These are phyloP conservation scores for Citrus sp. DNA, from an alignment of 345 rosid genomes.

Conservation along the genomic window DNA sequence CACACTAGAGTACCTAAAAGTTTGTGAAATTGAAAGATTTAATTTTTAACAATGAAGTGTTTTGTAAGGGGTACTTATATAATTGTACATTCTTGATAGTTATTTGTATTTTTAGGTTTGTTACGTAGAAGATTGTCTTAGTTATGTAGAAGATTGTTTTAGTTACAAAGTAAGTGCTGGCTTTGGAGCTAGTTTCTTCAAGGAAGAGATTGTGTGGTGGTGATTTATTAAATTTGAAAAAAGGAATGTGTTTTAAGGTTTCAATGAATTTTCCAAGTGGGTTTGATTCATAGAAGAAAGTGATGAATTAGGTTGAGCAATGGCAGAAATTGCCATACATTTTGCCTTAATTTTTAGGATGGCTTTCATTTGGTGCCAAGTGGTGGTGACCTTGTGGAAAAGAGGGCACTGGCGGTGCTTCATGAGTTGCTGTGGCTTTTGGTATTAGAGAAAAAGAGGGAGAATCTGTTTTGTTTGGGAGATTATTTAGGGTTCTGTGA, in stretches of 20 bases:
- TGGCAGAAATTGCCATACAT: no score
- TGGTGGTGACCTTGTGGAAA: neutral
- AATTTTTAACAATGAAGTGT: no score
- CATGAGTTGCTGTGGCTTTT: no score
- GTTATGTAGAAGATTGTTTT: slow-evolving; percentile 20
- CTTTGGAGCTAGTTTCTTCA: slow-evolving; percentile 47
- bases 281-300: slow-evolving; percentile 49
- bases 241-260: slow-evolving; percentile 46
- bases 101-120: slow-evolving; percentile 37
- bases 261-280: slow-evolving; percentile 73
- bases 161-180: slow-evolving; percentile 31
- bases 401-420: no score
- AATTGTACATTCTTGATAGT: slow-evolving; percentile 13
- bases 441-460: no score
- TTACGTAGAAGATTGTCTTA: slow-evolving; percentile 24
- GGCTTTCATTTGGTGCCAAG: neutral
- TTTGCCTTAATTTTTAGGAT: no score
- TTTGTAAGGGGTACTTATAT: no score
- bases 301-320: no score
- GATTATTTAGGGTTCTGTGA: no score
- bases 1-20: slow-evolving; percentile 45
- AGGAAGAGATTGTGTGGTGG: slow-evolving; percentile 30
- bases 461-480: no score
- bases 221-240: slow-evolving; percentile 17
- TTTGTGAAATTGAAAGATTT: neutral